These are phyloP conservation scores for Colletotrichum sp. DNA, from an alignment of 2,329 filamentous ascomycete species.

Conservation along the genomic window DNA sequence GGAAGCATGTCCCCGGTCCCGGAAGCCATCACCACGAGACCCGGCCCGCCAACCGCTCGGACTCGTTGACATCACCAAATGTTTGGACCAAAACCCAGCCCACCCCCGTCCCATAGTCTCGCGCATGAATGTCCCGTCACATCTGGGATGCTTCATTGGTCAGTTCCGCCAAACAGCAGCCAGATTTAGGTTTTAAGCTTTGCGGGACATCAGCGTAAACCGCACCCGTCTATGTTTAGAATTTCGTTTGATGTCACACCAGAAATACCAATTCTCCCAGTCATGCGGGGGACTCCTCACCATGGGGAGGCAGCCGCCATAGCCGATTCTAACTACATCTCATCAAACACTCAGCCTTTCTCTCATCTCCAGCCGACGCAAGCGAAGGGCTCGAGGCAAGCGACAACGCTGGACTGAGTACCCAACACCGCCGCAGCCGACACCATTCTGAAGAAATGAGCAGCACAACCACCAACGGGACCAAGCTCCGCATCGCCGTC, in stretches of 20 bases:
- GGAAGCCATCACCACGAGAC: background rate
- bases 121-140: background rate
- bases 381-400: background rate
- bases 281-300: background rate
- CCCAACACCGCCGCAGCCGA: background rate
- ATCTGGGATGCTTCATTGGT: background rate
- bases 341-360: background rate
- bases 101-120: background rate
- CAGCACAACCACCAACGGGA: background rate
- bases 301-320: background rate
- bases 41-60: background rate
- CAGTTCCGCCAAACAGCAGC: background rate
- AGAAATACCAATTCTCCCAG: background rate
- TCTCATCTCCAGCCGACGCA: background rate
- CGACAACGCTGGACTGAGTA: background rate
- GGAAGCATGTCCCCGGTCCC: background rate
- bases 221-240: background rate
- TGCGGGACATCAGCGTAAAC: background rate
- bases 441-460: background rate
- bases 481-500: conserved; percentile 2
- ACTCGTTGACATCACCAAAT: background rate
- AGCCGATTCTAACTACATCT: background rate
- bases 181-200: background rate
- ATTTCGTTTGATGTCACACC: conserved; percentile 12
- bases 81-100: background rate